A percentile compares a stretch with the other conserved stretches of the same genome.
These are phyloP conservation scores for Galium porrigens DNA, from an alignment of 305 asterid species.

Conservation along the genomic window DNA sequence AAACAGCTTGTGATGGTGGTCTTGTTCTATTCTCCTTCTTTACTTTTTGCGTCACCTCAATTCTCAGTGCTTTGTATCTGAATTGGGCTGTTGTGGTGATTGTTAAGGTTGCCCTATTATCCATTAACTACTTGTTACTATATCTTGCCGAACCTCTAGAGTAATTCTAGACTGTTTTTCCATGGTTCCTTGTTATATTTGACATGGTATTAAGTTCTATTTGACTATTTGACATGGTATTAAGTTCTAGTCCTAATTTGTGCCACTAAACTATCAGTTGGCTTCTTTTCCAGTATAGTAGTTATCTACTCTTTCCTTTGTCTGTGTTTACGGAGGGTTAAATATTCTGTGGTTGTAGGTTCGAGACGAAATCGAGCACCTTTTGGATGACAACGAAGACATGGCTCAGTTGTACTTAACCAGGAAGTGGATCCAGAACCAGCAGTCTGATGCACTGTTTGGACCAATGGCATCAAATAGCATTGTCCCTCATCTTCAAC, in stretches of 20 bases:
- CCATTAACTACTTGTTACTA: background rate
- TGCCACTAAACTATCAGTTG: background rate
- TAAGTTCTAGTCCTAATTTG: background rate
- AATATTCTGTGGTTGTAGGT: conserved; percentile 33
- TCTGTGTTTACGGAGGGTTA: conserved; percentile 4
- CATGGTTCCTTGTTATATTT: background rate
- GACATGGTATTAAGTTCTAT: background rate
- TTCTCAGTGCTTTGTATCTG: background rate
- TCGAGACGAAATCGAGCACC: conserved; percentile 87
- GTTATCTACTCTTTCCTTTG: background rate
- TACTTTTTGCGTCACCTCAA: background rate
- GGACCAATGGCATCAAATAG: conserved; percentile 36
- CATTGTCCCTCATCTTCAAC: conserved; percentile 40
- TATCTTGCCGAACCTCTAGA: background rate
- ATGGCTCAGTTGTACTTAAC: conserved; percentile 78
- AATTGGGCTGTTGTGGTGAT: background rate
- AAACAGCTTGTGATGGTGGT: background rate
- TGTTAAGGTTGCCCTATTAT: background rate
- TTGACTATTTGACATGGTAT: background rate
- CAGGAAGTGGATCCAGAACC: conserved; percentile 72
- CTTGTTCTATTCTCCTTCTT: background rate
- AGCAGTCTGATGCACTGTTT: conserved; percentile 46
- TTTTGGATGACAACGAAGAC: conserved; percentile 81
- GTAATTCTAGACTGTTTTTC: background rate
- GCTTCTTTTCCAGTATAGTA: background rate